Evolutionary conservation across 2,329 filamentous ascomycete genomes (phyloP).

Genomic region (Xylaria hypoxylon): DNA sequence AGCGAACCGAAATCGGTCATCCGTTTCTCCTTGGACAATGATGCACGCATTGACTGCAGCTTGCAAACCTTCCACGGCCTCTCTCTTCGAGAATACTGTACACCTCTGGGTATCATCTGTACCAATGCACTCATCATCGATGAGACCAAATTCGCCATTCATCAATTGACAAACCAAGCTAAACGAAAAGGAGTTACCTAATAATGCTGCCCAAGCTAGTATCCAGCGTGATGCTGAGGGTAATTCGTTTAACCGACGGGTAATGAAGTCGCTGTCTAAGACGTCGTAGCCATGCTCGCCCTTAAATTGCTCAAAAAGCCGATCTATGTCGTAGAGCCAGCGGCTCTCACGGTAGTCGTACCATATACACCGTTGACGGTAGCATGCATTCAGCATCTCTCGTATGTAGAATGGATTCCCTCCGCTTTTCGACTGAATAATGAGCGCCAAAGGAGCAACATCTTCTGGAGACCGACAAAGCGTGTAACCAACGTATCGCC

Average conservation of each 20-base stretch:
- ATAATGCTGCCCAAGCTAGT: slow-evolving; percentile 84
- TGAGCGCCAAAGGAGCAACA: slow-evolving; percentile 80
- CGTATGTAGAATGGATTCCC: slow-evolving; percentile 93
- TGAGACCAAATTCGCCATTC: slow-evolving; percentile 76
- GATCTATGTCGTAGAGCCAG: slow-evolving; percentile 89
- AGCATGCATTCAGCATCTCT: slow-evolving; percentile 88
- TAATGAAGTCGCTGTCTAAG: slow-evolving; percentile 85
- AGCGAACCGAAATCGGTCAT: slow-evolving; percentile 87
- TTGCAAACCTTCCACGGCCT: slow-evolving; percentile 83
- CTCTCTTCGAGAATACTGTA: slow-evolving; percentile 70
- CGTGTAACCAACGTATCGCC: slow-evolving; percentile 84
- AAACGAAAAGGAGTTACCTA: slow-evolving; percentile 88
- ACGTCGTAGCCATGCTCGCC: slow-evolving; percentile 82
- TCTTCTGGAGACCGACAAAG: slow-evolving; percentile 79
- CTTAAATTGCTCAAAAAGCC: slow-evolving; percentile 86
- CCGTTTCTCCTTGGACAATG: slow-evolving; percentile 82
- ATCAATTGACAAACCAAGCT: slow-evolving; percentile 81
- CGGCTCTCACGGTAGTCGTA: slow-evolving; percentile 86
- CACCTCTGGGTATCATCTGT: slow-evolving; percentile 52
- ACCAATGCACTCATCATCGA: slow-evolving; percentile 57
- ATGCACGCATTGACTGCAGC: slow-evolving; percentile 83
- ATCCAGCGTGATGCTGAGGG: slow-evolving; percentile 80
- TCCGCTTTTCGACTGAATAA: slow-evolving; percentile 87
- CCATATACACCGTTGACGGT: slow-evolving; percentile 88
- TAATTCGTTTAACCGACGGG: slow-evolving; percentile 80